Conservation (phyloP, 805 yeast species). For the Candida multigemmis region DNA sequence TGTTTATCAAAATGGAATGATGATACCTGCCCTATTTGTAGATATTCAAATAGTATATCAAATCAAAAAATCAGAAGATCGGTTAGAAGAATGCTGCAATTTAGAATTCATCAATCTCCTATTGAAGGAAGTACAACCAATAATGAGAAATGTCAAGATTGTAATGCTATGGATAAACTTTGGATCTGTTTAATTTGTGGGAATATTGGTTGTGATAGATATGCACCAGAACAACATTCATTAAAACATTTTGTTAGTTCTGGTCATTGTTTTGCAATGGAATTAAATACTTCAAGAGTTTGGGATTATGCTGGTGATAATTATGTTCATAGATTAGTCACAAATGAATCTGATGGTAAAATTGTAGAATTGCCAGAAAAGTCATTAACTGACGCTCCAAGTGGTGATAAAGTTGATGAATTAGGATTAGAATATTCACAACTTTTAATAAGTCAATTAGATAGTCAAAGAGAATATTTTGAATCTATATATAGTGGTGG, state of each 20-base stretch:
- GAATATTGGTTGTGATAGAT: conserved; percentile 85
- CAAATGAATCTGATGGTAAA: conserved; percentile 84
- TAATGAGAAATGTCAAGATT: conserved; percentile 38
- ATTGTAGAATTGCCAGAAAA: conserved; percentile 62
- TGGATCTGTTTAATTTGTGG: conserved; percentile 94
- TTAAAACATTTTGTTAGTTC: conserved; percentile 70
- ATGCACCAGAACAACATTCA: conserved; percentile 73
- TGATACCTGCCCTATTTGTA: conserved; percentile 84
- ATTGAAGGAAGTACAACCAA: background rate
- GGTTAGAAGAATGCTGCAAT: conserved; percentile 23
- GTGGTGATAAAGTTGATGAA: conserved; percentile 37
- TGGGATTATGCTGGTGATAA: conserved; percentile 94
- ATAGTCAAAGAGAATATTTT: conserved; percentile 78
- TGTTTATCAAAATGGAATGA: conserved; percentile 86
- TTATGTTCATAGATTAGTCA: conserved; percentile 78
- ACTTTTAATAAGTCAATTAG: conserved; percentile 68
- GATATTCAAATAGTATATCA: conserved; percentile 53
- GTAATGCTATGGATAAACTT: conserved; percentile 52
- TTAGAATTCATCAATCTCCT: conserved; percentile 1
- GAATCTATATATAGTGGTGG: conserved; percentile 35
- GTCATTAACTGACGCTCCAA: conserved; percentile 3
- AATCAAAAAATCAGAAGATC: conserved; percentile 24
- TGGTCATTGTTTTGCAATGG: conserved; percentile 89
- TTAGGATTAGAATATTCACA: conserved; percentile 75
- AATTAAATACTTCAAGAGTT: conserved; percentile 70